phyloP scores from a whole-genome alignment of 2,329 filamentous ascomycete species.

The Cercospora janseana region DNA sequence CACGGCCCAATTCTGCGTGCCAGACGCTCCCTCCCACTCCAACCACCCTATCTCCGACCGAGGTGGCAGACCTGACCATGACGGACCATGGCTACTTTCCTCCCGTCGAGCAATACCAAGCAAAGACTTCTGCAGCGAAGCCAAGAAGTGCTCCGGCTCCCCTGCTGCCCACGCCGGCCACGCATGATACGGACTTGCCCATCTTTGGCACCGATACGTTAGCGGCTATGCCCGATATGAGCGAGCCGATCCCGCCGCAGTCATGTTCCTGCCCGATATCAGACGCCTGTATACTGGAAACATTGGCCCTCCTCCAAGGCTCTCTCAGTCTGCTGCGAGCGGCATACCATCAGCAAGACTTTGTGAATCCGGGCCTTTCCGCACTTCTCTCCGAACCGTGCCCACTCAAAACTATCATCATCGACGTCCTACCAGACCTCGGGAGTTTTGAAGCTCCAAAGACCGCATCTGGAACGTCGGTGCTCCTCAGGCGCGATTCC shows the following conservation, averaged over 20 bases:
- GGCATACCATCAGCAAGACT: not conserved
- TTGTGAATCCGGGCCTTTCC: not conserved
- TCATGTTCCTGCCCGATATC: constrained; percentile 5
- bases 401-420: constrained; percentile 4
- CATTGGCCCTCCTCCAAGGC: constrained; percentile 10
- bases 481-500: constrained; percentile 8
- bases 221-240: constrained; percentile 5
- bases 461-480: not conserved
- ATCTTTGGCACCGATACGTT: constrained; percentile 1
- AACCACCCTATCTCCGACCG: constrained; percentile 1
- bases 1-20: constrained; percentile 3
- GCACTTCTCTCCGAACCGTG: not conserved
- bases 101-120: constrained; percentile 2
- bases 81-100: constrained; percentile 8
- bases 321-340: constrained; percentile 4
- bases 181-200: not conserved
- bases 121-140: not conserved
- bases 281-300: constrained; percentile 9
- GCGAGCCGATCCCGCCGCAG: constrained; percentile 2
- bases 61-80: not conserved
- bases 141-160: not conserved
- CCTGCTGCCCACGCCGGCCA: constrained; percentile 2
- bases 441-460: constrained; percentile 1
- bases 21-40: not conserved
- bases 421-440: not conserved